A percentile compares a stretch with the other conserved stretches of the same genome.
These are phyloP conservation scores for Boletus eberwhitei DNA, from an alignment of 768 basidiomycete genomes.

Conservation along the genomic window DNA sequence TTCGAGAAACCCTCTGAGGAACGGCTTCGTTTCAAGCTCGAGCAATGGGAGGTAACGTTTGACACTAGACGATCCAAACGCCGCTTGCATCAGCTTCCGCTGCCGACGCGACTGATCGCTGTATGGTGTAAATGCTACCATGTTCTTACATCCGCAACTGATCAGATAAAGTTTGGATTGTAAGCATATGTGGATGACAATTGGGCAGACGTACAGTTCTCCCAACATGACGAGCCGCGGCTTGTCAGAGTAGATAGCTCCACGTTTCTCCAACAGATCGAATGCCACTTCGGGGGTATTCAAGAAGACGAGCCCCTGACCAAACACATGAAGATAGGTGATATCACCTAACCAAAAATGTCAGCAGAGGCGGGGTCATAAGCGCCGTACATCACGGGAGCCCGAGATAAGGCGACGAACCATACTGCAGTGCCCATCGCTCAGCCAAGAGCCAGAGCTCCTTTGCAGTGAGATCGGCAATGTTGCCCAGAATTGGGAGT, in stretches of 20 bases:
- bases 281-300: conserved; percentile 55
- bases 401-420: conserved; percentile 37
- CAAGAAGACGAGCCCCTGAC: conserved; percentile 65
- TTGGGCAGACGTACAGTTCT: conserved; percentile 51
- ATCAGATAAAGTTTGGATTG: conserved; percentile 10
- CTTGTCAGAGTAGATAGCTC: conserved; percentile 73
- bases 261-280: conserved; percentile 69
- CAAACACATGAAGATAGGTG: conserved; percentile 62
- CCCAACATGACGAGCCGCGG: conserved; percentile 66
- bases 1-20: conserved; percentile 54
- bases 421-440: conserved; percentile 61
- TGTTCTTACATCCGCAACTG: conserved; percentile 61
- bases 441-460: conserved; percentile 64
- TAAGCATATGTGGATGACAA: neutral
- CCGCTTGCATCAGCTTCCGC: conserved; percentile 63
- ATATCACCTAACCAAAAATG: conserved; percentile 43
- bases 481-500: conserved; percentile 62
- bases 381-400: neutral
- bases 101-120: conserved; percentile 61
- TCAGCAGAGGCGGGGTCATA: neutral
- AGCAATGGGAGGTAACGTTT: conserved; percentile 57
- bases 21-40: conserved; percentile 51
- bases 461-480: conserved; percentile 54
- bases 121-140: conserved; percentile 69
- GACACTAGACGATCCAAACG: conserved; percentile 52